These are phyloP conservation scores for Fulvia fulva DNA, from an alignment of 2,329 filamentous ascomycete genomes.

Conservation along the genomic window DNA sequence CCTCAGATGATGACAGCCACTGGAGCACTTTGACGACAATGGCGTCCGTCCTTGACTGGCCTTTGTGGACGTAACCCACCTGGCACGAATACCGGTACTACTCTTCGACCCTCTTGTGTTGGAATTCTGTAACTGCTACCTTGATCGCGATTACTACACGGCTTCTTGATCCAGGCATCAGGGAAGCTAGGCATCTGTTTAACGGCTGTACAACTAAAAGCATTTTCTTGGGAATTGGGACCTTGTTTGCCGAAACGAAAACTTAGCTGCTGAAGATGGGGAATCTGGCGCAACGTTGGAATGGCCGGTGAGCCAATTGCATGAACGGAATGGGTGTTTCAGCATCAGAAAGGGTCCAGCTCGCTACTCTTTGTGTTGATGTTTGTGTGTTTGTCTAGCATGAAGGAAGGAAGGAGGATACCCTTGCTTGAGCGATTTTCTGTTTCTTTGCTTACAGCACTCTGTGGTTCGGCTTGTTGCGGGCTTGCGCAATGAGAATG, in stretches of 20 bases:
- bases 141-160: constrained; percentile 2
- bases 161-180: constrained; percentile 6
- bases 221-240: constrained; percentile 14
- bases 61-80: background rate
- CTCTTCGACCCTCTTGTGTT: background rate
- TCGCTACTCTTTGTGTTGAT: constrained; percentile 15
- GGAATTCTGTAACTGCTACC: constrained; percentile 2
- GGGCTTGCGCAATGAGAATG: constrained; percentile 7
- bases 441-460: background rate
- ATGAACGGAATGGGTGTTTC: constrained; percentile 3
- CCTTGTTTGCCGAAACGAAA: constrained; percentile 17
- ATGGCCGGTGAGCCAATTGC: constrained; percentile 20
- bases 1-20: constrained; percentile 17
- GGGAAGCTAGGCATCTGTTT: constrained; percentile 7
- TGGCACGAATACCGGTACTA: background rate
- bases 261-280: no score
- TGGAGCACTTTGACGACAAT: background rate
- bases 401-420: constrained; percentile 10
- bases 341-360: constrained; percentile 6
- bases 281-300: background rate
- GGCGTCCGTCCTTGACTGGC: background rate
- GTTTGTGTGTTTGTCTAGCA: constrained; percentile 4
- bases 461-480: background rate
- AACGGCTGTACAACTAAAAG: constrained; percentile 25
- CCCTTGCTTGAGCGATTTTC: constrained; percentile 5